Conservation (phyloP, 495 filamentous ascomycete species). For the Penicillium simplicissimum region DNA sequence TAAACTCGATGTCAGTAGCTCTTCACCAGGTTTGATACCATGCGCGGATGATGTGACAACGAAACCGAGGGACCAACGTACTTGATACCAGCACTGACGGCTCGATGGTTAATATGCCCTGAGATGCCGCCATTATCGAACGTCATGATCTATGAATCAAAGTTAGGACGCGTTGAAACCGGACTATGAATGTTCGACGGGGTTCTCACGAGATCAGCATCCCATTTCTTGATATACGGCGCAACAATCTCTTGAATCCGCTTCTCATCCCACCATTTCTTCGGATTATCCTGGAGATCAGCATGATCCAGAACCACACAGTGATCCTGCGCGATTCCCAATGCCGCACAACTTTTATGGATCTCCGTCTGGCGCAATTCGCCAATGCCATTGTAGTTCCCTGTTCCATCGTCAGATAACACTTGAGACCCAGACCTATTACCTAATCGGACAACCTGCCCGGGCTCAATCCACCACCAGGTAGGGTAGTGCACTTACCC, state of each 20-base stretch:
- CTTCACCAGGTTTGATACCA: background rate
- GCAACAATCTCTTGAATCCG: background rate
- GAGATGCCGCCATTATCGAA: background rate
- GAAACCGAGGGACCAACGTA: background rate
- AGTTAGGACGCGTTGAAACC: background rate
- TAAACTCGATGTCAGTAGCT: background rate
- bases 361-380: background rate
- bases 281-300: conserved; percentile 4
- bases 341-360: background rate
- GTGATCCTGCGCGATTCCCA: background rate
- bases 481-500: background rate
- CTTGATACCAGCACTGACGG: conserved; percentile 1
- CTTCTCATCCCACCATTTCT: conserved; percentile 6
- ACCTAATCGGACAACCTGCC: too few species aligned
- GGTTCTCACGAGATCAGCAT: background rate
- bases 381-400: background rate
- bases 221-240: background rate
- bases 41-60: background rate
- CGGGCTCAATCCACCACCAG: too few species aligned
- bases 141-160: background rate
- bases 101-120: conserved; percentile 1
- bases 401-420: background rate
- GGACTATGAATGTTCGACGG: too few species aligned
- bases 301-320: background rate
- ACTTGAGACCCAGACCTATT: too few species aligned